Percentiles rank a stretch among this genome's conserved stretches.
Evolutionary conservation across 345 rosid genomes (phyloP).

Genomic region (Eucalyptus polyanthemos): DNA sequence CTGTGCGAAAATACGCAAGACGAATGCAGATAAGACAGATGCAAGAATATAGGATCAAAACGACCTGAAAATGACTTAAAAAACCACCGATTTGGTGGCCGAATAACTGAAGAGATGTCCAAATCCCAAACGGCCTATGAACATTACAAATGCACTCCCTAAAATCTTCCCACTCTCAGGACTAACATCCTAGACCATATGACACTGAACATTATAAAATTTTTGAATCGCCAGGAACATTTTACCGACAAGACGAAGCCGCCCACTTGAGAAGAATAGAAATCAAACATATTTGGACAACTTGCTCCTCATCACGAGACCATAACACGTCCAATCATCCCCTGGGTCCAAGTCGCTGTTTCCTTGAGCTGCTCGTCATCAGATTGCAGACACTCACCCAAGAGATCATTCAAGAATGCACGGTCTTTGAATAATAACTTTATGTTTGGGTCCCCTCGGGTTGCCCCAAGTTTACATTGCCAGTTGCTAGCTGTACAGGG

Average conservation of each 20-base stretch:
- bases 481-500: no score
- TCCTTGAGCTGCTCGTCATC: conserved; percentile 81
- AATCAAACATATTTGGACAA: background rate
- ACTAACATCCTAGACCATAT: background rate
- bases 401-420: conserved; percentile 43
- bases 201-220: background rate
- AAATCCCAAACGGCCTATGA: background rate
- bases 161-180: background rate
- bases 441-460: background rate
- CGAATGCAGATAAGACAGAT: background rate
- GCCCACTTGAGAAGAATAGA: background rate
- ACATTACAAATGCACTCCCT: background rate
- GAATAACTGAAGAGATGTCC: background rate
- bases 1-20: background rate
- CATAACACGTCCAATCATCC: conserved; percentile 73
- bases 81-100: background rate
- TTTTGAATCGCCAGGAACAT: background rate
- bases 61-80: background rate
- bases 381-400: conserved; percentile 65
- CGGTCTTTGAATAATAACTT: conserved; percentile 54
- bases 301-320: conserved; percentile 22
- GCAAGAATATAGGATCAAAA: background rate
- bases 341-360: conserved; percentile 81
- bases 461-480: no score
- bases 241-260: background rate